Percentiles rank a stretch among this genome's conserved stretches.
phyloP scores from a whole-genome alignment of 331 rosid genomes.

The Cydonia oblonga region DNA sequence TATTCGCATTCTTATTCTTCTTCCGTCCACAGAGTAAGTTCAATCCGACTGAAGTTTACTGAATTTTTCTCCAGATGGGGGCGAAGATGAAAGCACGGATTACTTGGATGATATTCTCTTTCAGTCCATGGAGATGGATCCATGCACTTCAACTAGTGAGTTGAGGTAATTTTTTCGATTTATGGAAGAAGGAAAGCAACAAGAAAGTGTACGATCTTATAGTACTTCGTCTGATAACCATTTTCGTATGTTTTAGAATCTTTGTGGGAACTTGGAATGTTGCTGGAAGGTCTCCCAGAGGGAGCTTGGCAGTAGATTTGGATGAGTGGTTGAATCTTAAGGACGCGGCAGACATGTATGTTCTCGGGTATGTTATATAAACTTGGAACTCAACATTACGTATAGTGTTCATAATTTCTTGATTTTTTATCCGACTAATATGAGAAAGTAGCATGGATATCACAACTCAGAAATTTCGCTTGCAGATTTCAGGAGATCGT shows the following conservation, averaged over 20 bases:
- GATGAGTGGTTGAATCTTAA: slow-evolving; percentile 81
- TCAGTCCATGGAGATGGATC: slow-evolving; percentile 44
- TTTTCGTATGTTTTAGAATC: slow-evolving; percentile 28
- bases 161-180: slow-evolving; percentile 39
- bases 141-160: slow-evolving; percentile 53
- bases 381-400: neutral
- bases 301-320: slow-evolving; percentile 80
- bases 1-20: too few species aligned
- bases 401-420: neutral
- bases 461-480: neutral
- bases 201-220: neutral
- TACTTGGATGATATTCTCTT: slow-evolving; percentile 26
- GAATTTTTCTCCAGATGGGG: slow-evolving; percentile 33
- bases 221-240: neutral
- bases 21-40: neutral
- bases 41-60: neutral
- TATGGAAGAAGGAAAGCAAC: neutral
- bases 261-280: slow-evolving; percentile 97
- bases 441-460: too few species aligned
- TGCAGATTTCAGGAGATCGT: slow-evolving; percentile 89
- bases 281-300: slow-evolving; percentile 68
- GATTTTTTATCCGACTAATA: too few species aligned
- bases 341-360: slow-evolving; percentile 82
- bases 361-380: slow-evolving; percentile 63
- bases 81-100: slow-evolving; percentile 33